These are phyloP conservation scores for Candida maltosa DNA, from an alignment of 805 yeast species.

Conservation along the genomic window DNA sequence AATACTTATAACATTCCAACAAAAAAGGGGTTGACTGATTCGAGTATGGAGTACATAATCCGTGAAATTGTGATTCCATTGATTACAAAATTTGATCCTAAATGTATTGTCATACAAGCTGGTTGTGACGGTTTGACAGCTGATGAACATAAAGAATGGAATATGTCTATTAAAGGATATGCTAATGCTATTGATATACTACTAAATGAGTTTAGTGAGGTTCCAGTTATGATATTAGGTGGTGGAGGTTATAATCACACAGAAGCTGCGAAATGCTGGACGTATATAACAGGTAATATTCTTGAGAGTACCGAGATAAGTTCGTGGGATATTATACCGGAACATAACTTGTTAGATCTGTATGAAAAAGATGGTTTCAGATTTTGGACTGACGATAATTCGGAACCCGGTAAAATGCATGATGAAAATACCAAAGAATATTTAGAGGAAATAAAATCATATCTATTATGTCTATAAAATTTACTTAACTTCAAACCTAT, in stretches of 20 bases:
- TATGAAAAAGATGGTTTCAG: conserved; percentile 44
- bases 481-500: conserved; percentile 1
- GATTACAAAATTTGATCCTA: conserved; percentile 37
- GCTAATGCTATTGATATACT: conserved; percentile 32
- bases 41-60: conserved; percentile 32
- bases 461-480: conserved; percentile 9
- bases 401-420: conserved; percentile 18
- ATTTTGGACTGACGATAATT: conserved; percentile 44
- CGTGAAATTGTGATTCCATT: conserved; percentile 43
- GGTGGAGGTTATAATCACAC: conserved; percentile 75
- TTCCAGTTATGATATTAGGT: conserved; percentile 53
- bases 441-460: conserved; percentile 17
- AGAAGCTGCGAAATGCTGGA: conserved; percentile 63
- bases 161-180: conserved; percentile 53
- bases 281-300: conserved; percentile 33
- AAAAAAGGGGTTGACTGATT: conserved; percentile 53
- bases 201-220: conserved; percentile 11
- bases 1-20: conserved; percentile 49
- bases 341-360: conserved; percentile 40
- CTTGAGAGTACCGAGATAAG: conserved; percentile 14
- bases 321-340: conserved; percentile 50
- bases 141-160: conserved; percentile 68
- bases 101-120: conserved; percentile 58
- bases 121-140: conserved; percentile 75
- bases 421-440: conserved; percentile 30